Conservation (phyloP, 441 rosid species). For the Eruca vesicaria region DNA sequence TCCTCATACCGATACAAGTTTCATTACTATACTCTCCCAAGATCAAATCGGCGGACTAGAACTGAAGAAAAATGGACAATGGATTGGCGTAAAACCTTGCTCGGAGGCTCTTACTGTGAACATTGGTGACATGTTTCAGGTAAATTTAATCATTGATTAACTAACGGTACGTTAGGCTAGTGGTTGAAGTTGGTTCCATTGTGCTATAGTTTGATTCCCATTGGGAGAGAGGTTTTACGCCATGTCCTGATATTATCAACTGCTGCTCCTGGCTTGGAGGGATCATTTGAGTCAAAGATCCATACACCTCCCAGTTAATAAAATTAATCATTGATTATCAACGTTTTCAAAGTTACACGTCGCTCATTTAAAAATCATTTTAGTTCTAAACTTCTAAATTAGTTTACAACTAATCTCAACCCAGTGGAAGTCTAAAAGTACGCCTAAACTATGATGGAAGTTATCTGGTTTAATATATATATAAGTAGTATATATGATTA, state of each 20-base stretch:
- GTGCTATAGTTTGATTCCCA: too few relatives aligned
- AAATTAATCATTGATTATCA: neutral
- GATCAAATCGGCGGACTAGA: conserved; percentile 58
- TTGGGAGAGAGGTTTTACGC: too few relatives aligned
- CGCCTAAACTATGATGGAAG: neutral
- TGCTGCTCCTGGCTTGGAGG: too few relatives aligned
- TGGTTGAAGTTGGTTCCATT: too few relatives aligned
- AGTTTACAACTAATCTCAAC: neutral
- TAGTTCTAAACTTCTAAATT: neutral
- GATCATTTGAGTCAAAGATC: too few relatives aligned
- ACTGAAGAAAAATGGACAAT: conserved; percentile 46
- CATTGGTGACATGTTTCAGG: conserved; percentile 69
- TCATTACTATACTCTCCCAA: conserved; percentile 52
- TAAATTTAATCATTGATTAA: conserved; percentile 7
- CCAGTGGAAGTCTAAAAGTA: neutral
- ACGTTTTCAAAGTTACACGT: neutral
- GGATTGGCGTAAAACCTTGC: conserved; percentile 55
- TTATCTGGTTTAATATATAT: neutral
- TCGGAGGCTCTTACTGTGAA: conserved; percentile 49
- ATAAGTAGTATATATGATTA: neutral
- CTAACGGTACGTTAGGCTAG: too few relatives aligned
- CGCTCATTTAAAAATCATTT: neutral
- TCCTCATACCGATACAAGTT: conserved; percentile 64
- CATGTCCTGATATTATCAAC: too few relatives aligned
- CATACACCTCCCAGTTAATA: too few relatives aligned